Evolutionary conservation across 805 yeast genomes (phyloP), one percentile per base, ranked within the genome.

Genomic region (Barnettozyma botsteinii): DNA sequence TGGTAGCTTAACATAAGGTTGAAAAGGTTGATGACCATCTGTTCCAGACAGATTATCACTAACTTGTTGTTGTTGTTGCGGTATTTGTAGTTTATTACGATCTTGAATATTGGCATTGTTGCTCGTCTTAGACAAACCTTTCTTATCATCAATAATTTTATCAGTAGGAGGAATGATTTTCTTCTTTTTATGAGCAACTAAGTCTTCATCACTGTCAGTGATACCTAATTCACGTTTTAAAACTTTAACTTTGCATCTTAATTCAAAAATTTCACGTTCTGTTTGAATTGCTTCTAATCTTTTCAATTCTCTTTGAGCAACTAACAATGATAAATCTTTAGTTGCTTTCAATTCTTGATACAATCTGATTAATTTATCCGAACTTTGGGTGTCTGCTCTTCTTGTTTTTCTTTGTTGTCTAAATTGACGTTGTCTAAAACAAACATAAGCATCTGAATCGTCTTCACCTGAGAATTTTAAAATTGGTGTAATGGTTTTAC

Each of bases 341-440:
- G 96, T 94, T 36, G 79, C 73, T 46, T 77, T 81, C 65, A 93
- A 69, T 45, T 93, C 95, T 45, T 73, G 72, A 47, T 83, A 85
- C 24, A 93, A 66, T 41, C 75, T 59, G 18, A 93, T 73, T 36
- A 93, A 68, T 48, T 89, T 77, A 60, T 89, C 97, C 12, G 88
- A 81, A 50, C 93, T 87, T 52, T 87, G 85, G 25, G 85, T 75
- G 65, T 93, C 98, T 0, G 96, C 85, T 48, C 98, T 77, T 61
- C 98, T 78, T 0, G 98, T 93, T 61, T 93, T 93, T 61, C 98
- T 82, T 23, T 94, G 93, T 57, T 85, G 97, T 49, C 98, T 78
- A 49, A 87, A 82, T 56, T 89, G 98, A 61, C 98, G 82, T 50
- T 96, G 79, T 55, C 98, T 77, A 69, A 93, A 93, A 66, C 97